These are phyloP conservation scores for Metarhizium brunneum DNA, from an alignment of 2,329 filamentous ascomycete species.

Conservation along the genomic window DNA sequence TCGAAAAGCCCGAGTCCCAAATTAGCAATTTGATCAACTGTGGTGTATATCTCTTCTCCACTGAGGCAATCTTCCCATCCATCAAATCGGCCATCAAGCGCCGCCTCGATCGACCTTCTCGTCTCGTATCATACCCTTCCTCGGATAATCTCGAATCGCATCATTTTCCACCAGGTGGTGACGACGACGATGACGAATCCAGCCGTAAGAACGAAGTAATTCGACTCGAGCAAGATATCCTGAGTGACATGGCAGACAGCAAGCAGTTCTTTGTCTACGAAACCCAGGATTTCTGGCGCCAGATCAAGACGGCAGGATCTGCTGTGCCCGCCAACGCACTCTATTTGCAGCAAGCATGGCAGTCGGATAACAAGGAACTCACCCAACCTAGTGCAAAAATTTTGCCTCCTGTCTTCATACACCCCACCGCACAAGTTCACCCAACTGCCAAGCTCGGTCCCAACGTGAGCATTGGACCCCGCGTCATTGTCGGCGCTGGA, in stretches of 20 bases:
- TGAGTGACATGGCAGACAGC: constrained; percentile 90
- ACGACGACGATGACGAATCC: constrained; percentile 58
- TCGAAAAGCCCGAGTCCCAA: constrained; percentile 96
- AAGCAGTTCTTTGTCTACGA: constrained; percentile 98
- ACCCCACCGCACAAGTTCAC: constrained; percentile 82
- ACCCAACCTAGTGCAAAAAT: constrained; percentile 78
- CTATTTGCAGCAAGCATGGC: constrained; percentile 90
- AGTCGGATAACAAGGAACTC: constrained; percentile 69
- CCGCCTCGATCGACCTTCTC: constrained; percentile 72
- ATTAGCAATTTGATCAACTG: constrained; percentile 99
- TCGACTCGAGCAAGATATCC: constrained; percentile 91
- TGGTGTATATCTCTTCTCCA: constrained; percentile 94
- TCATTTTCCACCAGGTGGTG: constrained; percentile 33
- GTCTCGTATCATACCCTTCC: constrained; percentile 88
- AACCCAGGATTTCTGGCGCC: constrained; percentile 98
- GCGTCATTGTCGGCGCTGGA: constrained; percentile 73
- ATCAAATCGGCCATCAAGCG: constrained; percentile 94
- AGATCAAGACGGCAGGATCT: constrained; percentile 98
- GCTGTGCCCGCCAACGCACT: constrained; percentile 94
- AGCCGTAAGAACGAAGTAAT: constrained; percentile 78
- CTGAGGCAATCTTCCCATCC: constrained; percentile 91
- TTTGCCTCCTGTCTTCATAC: constrained; percentile 87
- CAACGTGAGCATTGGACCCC: constrained; percentile 93
- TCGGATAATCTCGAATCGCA: constrained; percentile 80
- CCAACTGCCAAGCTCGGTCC: constrained; percentile 94